Conservation (phyloP, 163 green algal genomes). For the Chlamydomonas reinhardtii region DNA sequence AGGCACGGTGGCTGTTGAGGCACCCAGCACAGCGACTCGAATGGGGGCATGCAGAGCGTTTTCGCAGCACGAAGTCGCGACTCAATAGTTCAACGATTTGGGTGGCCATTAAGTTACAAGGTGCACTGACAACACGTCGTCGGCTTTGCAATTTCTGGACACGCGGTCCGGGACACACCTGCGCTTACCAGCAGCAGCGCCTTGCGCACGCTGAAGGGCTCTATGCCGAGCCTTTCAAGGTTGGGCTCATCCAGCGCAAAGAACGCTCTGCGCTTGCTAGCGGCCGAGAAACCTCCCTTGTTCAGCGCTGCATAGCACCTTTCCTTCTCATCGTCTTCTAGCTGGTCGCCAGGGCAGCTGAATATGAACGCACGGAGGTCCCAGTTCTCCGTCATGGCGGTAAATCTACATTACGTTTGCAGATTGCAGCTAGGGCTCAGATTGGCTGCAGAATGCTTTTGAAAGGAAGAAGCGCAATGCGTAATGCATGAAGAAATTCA, state of each 20-base stretch:
- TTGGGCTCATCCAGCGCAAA: slow-evolving; percentile 7
- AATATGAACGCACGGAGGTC: slow-evolving; percentile 15
- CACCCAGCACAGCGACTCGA: too few species aligned
- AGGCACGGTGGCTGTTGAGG: too few species aligned
- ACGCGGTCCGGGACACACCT: slow-evolving; percentile 2
- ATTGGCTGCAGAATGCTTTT: too few species aligned
- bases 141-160: too few species aligned
- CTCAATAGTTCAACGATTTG: not conserved
- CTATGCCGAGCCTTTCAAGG: slow-evolving; percentile 3
- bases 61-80: too few species aligned
- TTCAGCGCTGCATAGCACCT: slow-evolving; percentile 2
- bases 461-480: too few species aligned
- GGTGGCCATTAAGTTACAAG: not conserved
- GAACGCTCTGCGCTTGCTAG: slow-evolving; percentile 19
- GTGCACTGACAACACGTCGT: not conserved
- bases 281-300: slow-evolving; percentile 6
- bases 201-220: slow-evolving; percentile 4
- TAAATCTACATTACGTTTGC: too few species aligned
- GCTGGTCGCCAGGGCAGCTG: not conserved
- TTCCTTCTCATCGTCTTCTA: slow-evolving; percentile 18
- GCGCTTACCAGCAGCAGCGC: slow-evolving; percentile 12
- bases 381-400: slow-evolving; percentile 5
- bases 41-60: too few species aligned
- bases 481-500: too few species aligned
- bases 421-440: too few species aligned